Evolutionary conservation across 2,329 filamentous ascomycete genomes (phyloP).

Genomic region (Fusarium hostae): DNA sequence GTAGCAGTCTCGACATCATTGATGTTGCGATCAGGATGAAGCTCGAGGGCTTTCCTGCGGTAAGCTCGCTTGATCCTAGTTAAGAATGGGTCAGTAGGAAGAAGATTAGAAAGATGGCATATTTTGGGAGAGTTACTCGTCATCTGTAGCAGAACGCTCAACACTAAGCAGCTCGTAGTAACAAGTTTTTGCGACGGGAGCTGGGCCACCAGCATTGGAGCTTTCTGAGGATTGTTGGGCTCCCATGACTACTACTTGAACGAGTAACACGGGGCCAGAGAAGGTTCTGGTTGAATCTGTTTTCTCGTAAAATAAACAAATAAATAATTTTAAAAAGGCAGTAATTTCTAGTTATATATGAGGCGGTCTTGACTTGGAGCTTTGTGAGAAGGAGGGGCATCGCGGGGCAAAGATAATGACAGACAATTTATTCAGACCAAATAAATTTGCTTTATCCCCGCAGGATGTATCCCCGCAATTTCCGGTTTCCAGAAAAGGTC

Average conservation of each 20-base stretch:
- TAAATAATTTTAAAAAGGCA: neutral
- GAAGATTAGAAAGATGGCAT: neutral
- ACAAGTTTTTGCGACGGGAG: slow-evolving; percentile 70
- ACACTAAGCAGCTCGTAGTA: slow-evolving; percentile 89
- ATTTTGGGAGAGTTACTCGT: slow-evolving; percentile 69
- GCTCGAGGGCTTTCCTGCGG: slow-evolving; percentile 86
- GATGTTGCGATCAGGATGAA: slow-evolving; percentile 95
- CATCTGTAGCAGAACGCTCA: slow-evolving; percentile 77
- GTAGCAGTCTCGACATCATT: slow-evolving; percentile 87
- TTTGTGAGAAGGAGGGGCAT: slow-evolving; percentile 33
- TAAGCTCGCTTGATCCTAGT: slow-evolving; percentile 91
- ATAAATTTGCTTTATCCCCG: slow-evolving; percentile 13
- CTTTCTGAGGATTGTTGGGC: slow-evolving; percentile 64
- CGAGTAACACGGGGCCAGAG: slow-evolving; percentile 1
- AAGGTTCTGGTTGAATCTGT: neutral
- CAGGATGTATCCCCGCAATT: slow-evolving; percentile 13
- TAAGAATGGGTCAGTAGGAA: neutral
- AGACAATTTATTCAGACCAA: slow-evolving; percentile 5
- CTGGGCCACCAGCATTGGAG: slow-evolving; percentile 49
- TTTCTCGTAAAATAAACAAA: neutral
- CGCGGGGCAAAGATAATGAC: slow-evolving; percentile 26
- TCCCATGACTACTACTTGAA: slow-evolving; percentile 56
- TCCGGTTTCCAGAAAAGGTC: slow-evolving; percentile 14
- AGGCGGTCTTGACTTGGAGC: neutral
- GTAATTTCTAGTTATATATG: slow-evolving; percentile 3